A percentile compares a stretch with the other conserved stretches of the same genome.
phyloP scores from a whole-genome alignment of 2,329 filamentous ascomycete species.

The Penicillium sp. region DNA sequence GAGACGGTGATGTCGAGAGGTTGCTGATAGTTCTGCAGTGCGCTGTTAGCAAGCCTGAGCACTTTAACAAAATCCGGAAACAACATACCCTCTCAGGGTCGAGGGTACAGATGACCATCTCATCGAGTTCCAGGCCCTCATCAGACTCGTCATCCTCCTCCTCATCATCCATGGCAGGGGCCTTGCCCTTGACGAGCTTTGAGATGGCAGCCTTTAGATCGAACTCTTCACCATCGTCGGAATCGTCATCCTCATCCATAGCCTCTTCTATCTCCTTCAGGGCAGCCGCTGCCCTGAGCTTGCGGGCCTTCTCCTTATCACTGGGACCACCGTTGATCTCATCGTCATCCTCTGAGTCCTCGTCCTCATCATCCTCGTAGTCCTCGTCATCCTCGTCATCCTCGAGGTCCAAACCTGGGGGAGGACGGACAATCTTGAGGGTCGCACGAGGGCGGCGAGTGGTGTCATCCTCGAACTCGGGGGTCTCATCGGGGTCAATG shows the following conservation, averaged over 20 bases:
- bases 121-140: conserved; percentile 73
- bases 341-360: conserved; percentile 70
- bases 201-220: conserved; percentile 54
- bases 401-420: conserved; percentile 61
- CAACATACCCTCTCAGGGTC: conserved; percentile 82
- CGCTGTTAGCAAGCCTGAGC: conserved; percentile 15
- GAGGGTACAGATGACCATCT: conserved; percentile 94
- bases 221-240: conserved; percentile 62
- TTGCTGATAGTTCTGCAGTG: conserved; percentile 84
- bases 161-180: conserved; percentile 70
- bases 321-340: conserved; percentile 88
- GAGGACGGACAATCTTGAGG: conserved; percentile 84
- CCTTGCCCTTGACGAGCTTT: conserved; percentile 69
- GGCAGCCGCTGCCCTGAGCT: conserved; percentile 78
- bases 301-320: conserved; percentile 87
- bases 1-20: conserved; percentile 89
- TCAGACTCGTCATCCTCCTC: conserved; percentile 62
- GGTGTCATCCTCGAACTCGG: conserved; percentile 68
- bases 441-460: conserved; percentile 76
- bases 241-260: conserved; percentile 62
- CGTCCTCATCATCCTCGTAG: conserved; percentile 51
- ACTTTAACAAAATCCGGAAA: background rate
- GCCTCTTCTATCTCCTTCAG: conserved; percentile 77
- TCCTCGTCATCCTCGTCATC: conserved; percentile 61
- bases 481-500: conserved; percentile 82